Conservation (phyloP, 2,329 filamentous ascomycete species). For the Aspergillus uvarum region DNA sequence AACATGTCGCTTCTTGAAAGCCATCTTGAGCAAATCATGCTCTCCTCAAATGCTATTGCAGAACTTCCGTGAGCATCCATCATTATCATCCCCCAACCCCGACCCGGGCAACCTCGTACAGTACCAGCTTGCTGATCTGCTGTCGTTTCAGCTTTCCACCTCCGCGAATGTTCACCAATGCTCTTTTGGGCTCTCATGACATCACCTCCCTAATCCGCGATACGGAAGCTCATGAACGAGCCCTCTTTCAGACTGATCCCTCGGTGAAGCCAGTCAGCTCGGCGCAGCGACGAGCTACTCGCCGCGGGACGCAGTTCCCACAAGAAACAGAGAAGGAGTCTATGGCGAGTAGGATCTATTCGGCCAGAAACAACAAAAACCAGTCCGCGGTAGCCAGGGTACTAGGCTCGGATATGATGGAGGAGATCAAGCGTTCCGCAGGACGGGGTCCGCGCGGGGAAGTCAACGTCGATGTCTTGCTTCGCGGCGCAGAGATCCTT, state of each 20-base stretch:
- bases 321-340: constrained; percentile 40
- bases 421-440: constrained; percentile 66
- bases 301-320: constrained; percentile 53
- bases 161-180: constrained; percentile 94
- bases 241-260: constrained; percentile 86
- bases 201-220: constrained; percentile 94
- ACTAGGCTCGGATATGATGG: constrained; percentile 81
- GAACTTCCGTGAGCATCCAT: constrained; percentile 70
- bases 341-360: constrained; percentile 48
- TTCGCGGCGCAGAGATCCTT: constrained; percentile 85
- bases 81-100: no score
- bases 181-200: constrained; percentile 81
- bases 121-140: neutral
- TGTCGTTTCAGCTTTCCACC: constrained; percentile 67
- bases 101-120: constrained; percentile 28
- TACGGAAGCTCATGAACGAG: constrained; percentile 90
- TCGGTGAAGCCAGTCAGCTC: constrained; percentile 54
- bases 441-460: constrained; percentile 60
- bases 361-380: constrained; percentile 62
- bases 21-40: constrained; percentile 73
- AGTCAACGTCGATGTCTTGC: constrained; percentile 79
- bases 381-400: constrained; percentile 84
- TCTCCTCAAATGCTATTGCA: constrained; percentile 74
- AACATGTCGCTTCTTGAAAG: constrained; percentile 67
- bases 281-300: constrained; percentile 47